phyloP scores from a whole-genome alignment of 1,284 basidiomycete species.

The Austropuccinia psidii region DNA sequence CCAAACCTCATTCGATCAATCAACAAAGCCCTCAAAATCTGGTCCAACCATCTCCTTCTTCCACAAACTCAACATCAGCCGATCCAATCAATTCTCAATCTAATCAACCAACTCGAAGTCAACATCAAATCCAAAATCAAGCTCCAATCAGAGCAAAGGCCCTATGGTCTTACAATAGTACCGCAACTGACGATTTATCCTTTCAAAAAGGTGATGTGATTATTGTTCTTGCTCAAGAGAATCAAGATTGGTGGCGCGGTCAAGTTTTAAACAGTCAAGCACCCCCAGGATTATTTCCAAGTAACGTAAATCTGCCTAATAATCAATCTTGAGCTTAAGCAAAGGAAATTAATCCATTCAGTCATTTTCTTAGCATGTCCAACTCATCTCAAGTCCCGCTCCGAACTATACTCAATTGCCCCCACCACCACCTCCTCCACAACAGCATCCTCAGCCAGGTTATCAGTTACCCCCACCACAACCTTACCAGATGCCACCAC shows the following conservation, averaged over 20 bases:
- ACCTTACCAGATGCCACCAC: background rate
- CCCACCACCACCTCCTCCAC: background rate
- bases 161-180: conserved; percentile 18
- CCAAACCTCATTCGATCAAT: background rate
- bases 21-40: background rate
- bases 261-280: conserved; percentile 5
- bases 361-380: conserved; percentile 1
- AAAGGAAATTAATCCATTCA: background rate
- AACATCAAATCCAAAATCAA: too few species aligned
- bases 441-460: background rate
- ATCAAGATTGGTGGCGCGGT: conserved; percentile 33
- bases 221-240: conserved; percentile 22
- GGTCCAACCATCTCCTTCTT: background rate
- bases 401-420: background rate
- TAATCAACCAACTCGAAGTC: background rate
- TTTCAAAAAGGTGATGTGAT: conserved; percentile 33
- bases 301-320: conserved; percentile 8
- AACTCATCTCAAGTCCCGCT: background rate
- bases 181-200: conserved; percentile 23
- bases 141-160: too few species aligned
- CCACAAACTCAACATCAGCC: background rate
- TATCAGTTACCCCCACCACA: conserved; percentile 3
- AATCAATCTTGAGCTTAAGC: background rate
- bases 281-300: conserved; percentile 16
- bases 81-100: background rate